Conservation (phyloP, 2,329 filamentous ascomycete genomes). For the Alternaria tenuissima region DNA sequence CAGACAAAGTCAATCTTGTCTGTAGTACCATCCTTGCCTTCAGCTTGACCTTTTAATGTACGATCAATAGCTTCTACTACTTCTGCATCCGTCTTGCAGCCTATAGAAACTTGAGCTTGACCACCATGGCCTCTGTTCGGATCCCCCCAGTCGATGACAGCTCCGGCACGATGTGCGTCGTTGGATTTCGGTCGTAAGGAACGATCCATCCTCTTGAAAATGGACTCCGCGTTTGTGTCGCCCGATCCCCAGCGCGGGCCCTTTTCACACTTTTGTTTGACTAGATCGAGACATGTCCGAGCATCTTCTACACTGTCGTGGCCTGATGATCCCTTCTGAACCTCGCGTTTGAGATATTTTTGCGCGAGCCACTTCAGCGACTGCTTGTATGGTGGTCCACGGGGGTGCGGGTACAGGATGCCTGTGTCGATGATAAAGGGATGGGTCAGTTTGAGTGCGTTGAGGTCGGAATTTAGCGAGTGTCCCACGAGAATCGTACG, state of each 20-base stretch:
- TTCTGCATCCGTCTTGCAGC: conserved; percentile 64
- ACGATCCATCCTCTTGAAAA: conserved; percentile 79
- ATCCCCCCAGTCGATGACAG: conserved; percentile 90
- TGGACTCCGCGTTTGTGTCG: conserved; percentile 81
- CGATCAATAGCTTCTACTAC: conserved; percentile 65
- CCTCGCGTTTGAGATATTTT: conserved; percentile 85
- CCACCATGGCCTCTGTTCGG: conserved; percentile 69
- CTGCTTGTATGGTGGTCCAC: conserved; percentile 87
- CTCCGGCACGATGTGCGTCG: conserved; percentile 60
- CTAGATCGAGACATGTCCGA: conserved; percentile 85
- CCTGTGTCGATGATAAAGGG: conserved; percentile 94
- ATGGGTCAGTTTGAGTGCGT: conserved; percentile 84
- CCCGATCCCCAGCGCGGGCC: conserved; percentile 85
- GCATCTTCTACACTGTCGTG: conserved; percentile 96
- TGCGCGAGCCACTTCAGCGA: conserved; percentile 88
- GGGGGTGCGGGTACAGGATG: conserved; percentile 87
- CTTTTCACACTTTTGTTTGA: conserved; percentile 95
- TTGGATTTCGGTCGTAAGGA: conserved; percentile 60
- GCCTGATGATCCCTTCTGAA: conserved; percentile 81
- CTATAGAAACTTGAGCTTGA: conserved; percentile 64
- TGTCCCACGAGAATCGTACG: conserved; percentile 80
- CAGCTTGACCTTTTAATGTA: conserved; percentile 59
- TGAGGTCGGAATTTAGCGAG: conserved; percentile 83
- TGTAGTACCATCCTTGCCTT: conserved; percentile 53
- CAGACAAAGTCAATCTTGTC: conserved; percentile 69